Percentiles rank a stretch among this genome's conserved stretches.
phyloP scores from a whole-genome alignment of 139 green algal species.

The Chara braunii region DNA sequence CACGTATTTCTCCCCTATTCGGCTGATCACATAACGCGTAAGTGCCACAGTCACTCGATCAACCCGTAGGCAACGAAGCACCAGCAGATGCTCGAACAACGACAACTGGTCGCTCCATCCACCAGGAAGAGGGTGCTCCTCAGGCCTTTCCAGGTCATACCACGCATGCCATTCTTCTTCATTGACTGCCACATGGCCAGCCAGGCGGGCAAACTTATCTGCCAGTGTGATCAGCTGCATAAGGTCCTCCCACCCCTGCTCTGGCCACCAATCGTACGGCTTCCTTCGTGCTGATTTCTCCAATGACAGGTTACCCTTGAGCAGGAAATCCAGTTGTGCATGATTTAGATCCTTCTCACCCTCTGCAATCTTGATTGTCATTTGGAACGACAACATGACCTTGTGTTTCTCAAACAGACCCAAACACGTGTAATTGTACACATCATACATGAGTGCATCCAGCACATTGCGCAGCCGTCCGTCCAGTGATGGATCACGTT shows the following conservation, averaged over 20 bases:
- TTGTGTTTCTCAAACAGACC: constrained; percentile 76
- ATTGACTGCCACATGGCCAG: constrained; percentile 59
- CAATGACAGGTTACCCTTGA: constrained; percentile 74
- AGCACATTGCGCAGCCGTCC: constrained; percentile 63
- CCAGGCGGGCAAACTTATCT: constrained; percentile 45
- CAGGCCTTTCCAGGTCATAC: constrained; percentile 62
- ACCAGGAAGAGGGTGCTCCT: constrained; percentile 53
- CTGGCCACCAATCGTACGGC: constrained; percentile 63
- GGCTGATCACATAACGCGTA: constrained; percentile 59
- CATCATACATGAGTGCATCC: constrained; percentile 65
- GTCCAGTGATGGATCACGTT: constrained; percentile 54
- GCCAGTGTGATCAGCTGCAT: constrained; percentile 57
- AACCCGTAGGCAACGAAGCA: constrained; percentile 73
- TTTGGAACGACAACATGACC: constrained; percentile 72
- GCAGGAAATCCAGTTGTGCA: constrained; percentile 75
- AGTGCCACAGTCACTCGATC: constrained; percentile 71
- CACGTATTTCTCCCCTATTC: constrained; percentile 61
- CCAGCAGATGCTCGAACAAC: constrained; percentile 67
- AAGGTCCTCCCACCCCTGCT: constrained; percentile 76
- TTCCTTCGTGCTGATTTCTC: constrained; percentile 54
- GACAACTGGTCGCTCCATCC: constrained; percentile 49
- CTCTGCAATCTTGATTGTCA: constrained; percentile 71
- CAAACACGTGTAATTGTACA: constrained; percentile 74
- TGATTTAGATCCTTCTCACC: constrained; percentile 51
- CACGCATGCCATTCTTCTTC: constrained; percentile 56